phyloP scores from a whole-genome alignment of 371 early-diverging fungal genomes.

The Haplosporangium sp. region DNA sequence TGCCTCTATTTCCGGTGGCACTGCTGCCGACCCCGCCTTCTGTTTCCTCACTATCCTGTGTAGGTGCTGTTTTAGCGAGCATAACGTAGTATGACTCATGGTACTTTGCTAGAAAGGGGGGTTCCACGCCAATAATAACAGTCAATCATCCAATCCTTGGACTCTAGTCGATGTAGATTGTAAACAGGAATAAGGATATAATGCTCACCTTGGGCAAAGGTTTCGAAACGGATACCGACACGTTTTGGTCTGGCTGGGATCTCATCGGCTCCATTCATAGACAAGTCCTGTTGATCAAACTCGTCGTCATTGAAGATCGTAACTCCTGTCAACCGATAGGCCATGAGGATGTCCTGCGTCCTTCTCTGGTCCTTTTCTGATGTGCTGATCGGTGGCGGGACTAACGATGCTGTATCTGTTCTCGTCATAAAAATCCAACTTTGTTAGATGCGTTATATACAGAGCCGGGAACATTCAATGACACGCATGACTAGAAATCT shows the following conservation, averaged over 20 bases:
- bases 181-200: no score
- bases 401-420: slow-evolving; percentile 10
- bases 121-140: no score
- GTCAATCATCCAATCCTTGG: no score
- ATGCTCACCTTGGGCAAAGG: slow-evolving; percentile 34
- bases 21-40: not conserved
- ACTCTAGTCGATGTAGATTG: no score
- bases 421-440: not conserved
- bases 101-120: slow-evolving; percentile 25
- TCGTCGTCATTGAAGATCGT: slow-evolving; percentile 36
- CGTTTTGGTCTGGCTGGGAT: slow-evolving; percentile 21
- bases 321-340: slow-evolving; percentile 46
- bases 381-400: not conserved
- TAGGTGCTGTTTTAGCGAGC: slow-evolving; percentile 3
- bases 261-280: slow-evolving; percentile 6
- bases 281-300: slow-evolving; percentile 18
- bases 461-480: not conserved
- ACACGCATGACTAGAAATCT: not conserved
- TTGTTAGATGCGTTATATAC: not conserved
- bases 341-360: slow-evolving; percentile 47
- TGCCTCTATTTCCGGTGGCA: not conserved
- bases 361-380: slow-evolving; percentile 27
- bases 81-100: slow-evolving; percentile 49
- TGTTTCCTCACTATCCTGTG: not conserved
- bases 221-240: slow-evolving; percentile 47